Conservation (phyloP, 345 rosid genomes). For the Ceriops tagal region DNA sequence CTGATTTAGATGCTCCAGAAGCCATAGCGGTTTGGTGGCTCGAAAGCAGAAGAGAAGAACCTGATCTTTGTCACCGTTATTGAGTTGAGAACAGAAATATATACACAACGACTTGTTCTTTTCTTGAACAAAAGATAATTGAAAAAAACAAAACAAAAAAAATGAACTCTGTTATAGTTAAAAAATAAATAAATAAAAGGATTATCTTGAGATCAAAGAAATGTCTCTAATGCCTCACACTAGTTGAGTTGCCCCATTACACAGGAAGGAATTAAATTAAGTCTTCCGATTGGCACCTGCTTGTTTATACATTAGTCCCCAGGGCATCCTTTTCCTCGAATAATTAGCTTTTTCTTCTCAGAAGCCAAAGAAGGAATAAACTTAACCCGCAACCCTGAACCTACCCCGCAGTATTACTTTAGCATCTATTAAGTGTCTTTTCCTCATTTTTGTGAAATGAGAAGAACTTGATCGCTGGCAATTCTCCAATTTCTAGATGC, state of each 20-base stretch:
- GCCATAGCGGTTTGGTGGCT: slow-evolving; percentile 39
- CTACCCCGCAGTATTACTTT: not conserved
- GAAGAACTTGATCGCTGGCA: not conserved
- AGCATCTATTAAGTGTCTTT: not conserved
- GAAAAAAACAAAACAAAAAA: not conserved
- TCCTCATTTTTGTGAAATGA: not conserved
- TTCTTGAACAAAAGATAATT: not conserved
- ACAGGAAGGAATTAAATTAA: slow-evolving; percentile 32
- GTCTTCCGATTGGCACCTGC: not conserved
- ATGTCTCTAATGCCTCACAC: slow-evolving; percentile 42
- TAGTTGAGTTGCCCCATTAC: slow-evolving; percentile 23
- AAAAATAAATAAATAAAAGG: not conserved
- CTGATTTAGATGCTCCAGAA: slow-evolving; percentile 58
- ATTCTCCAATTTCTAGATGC: not conserved
- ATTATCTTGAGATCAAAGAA: slow-evolving; percentile 45
- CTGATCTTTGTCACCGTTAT: not conserved
- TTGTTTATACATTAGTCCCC: not conserved
- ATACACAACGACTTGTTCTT: not conserved
- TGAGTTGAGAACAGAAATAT: slow-evolving; percentile 5
- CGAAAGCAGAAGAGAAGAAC: not conserved
- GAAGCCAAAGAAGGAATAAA: slow-evolving; percentile 29
- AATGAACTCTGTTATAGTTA: not conserved
- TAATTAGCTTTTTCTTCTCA: slow-evolving; percentile 22
- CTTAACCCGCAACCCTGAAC: not conserved
- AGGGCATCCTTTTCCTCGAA: slow-evolving; percentile 16